phyloP scores from a whole-genome alignment of 305 asterid species.

The Fraxinus albicans region DNA sequence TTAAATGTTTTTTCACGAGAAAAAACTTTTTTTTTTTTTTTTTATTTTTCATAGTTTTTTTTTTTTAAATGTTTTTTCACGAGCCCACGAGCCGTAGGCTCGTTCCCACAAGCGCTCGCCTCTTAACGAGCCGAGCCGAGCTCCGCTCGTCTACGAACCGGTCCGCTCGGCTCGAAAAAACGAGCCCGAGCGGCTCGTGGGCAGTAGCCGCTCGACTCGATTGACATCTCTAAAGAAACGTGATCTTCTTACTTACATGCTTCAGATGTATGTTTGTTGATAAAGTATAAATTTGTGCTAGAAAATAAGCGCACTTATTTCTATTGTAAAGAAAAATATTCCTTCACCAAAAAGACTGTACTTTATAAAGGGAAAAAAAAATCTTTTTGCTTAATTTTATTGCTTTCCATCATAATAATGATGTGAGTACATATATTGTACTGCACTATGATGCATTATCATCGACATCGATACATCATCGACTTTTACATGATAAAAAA shows the following conservation, averaged over 20 bases:
- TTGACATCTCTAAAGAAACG: not conserved
- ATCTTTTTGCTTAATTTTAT: not conserved
- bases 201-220: too few species aligned
- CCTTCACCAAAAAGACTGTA: not conserved
- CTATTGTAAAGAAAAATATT: not conserved
- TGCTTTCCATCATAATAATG: not conserved
- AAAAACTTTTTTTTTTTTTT: too few species aligned
- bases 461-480: slow-evolving; percentile 38
- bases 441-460: not conserved
- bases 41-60: too few species aligned
- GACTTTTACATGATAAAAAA: slow-evolving; percentile 12
- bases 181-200: too few species aligned
- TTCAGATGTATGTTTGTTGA: not conserved
- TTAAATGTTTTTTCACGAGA: too few species aligned
- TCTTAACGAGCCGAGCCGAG: too few species aligned
- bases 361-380: not conserved
- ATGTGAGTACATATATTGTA: not conserved
- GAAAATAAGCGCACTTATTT: not conserved
- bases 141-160: too few species aligned
- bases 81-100: too few species aligned
- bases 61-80: too few species aligned
- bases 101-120: too few species aligned
- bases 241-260: not conserved
- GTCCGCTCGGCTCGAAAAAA: too few species aligned
- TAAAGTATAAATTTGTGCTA: not conserved